Percentiles rank a stretch among this genome's conserved stretches.
Evolutionary conservation across 2,329 filamentous ascomycete genomes (phyloP).

Genomic region (Microthyrium microscopicum): DNA sequence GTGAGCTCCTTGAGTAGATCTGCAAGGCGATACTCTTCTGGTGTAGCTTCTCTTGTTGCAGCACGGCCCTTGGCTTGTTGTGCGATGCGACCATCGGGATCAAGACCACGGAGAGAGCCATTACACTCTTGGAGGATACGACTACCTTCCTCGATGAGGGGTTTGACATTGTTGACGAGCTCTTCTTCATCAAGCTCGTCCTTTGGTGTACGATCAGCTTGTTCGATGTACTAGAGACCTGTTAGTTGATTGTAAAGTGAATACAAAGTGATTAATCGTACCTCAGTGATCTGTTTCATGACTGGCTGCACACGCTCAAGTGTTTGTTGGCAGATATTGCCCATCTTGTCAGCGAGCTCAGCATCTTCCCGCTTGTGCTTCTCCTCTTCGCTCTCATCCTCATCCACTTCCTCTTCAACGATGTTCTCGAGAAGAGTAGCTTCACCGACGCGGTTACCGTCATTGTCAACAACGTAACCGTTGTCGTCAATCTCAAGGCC

Average conservation of each 20-base stretch:
- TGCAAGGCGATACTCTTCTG: conserved; percentile 72
- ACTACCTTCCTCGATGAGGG: conserved; percentile 72
- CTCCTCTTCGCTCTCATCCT: conserved; percentile 31
- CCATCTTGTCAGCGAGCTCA: conserved; percentile 64
- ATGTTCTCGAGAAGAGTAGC: conserved; percentile 46
- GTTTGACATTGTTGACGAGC: conserved; percentile 71
- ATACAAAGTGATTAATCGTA: conserved; percentile 23
- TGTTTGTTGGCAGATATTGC: conserved; percentile 54
- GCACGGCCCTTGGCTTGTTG: conserved; percentile 71
- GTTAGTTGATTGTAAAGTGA: conserved; percentile 12
- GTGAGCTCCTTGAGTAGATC: conserved; percentile 78
- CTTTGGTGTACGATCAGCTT: conserved; percentile 62
- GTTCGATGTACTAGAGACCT: conserved; percentile 49
- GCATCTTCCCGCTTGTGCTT: conserved; percentile 41
- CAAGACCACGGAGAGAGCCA: conserved; percentile 69
- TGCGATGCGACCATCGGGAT: conserved; percentile 75
- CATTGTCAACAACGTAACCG: conserved; percentile 34
- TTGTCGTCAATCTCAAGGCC: conserved; percentile 36
- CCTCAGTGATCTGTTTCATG: conserved; percentile 70
- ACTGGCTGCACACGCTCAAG: conserved; percentile 73
- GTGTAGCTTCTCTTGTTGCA: conserved; percentile 55
- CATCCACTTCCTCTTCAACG: conserved; percentile 39
- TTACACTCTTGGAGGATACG: conserved; percentile 75
- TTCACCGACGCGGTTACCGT: conserved; percentile 47
- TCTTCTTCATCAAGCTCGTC: conserved; percentile 84